A percentile compares a stretch with the other conserved stretches of the same genome.
These are phyloP conservation scores for Pyrenochaeta sp. DNA, from an alignment of 2,329 filamentous ascomycete genomes.

Conservation along the genomic window DNA sequence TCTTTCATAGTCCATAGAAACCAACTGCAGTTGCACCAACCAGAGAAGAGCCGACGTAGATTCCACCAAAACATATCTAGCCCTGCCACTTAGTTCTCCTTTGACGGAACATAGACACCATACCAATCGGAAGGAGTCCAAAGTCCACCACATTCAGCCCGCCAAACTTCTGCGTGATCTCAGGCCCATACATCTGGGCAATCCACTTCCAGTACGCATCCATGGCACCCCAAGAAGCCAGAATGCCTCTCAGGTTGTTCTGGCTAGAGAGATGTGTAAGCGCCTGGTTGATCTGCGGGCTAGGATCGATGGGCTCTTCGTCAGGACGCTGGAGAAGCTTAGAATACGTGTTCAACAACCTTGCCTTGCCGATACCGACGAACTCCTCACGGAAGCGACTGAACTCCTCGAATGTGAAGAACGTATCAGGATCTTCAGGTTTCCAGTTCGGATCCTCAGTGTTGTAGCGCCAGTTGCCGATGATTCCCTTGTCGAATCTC, in stretches of 20 bases:
- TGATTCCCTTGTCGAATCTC: conserved; percentile 38
- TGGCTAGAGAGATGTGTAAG: conserved; percentile 25
- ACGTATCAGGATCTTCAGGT: conserved; percentile 23
- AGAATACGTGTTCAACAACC: conserved; percentile 22
- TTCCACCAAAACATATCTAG: no score
- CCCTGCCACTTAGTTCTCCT: conserved; percentile 45
- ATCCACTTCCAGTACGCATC: conserved; percentile 48
- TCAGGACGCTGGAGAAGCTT: conserved; percentile 28
- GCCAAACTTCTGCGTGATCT: conserved; percentile 44
- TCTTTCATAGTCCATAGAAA: no score
- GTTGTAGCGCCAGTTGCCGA: conserved; percentile 4
- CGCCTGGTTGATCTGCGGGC: conserved; percentile 28
- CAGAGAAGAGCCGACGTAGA: no score
- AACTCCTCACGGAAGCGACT: conserved; percentile 28
- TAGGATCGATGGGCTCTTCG: conserved; percentile 28
- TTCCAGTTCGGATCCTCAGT: conserved; percentile 15
- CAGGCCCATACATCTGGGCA: conserved; percentile 45
- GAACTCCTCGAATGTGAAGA: conserved; percentile 40
- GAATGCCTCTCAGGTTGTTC: conserved; percentile 33
- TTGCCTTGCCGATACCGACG: conserved; percentile 8
- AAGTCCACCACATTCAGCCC: conserved; percentile 44
- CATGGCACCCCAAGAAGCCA: conserved; percentile 32
- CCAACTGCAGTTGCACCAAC: no score
- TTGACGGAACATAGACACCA: conserved; percentile 45
- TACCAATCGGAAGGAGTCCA: conserved; percentile 45